Percentiles rank a stretch among this genome's conserved stretches.
phyloP scores from a whole-genome alignment of 345 rosid species.

The Lagerstroemia speciosa region DNA sequence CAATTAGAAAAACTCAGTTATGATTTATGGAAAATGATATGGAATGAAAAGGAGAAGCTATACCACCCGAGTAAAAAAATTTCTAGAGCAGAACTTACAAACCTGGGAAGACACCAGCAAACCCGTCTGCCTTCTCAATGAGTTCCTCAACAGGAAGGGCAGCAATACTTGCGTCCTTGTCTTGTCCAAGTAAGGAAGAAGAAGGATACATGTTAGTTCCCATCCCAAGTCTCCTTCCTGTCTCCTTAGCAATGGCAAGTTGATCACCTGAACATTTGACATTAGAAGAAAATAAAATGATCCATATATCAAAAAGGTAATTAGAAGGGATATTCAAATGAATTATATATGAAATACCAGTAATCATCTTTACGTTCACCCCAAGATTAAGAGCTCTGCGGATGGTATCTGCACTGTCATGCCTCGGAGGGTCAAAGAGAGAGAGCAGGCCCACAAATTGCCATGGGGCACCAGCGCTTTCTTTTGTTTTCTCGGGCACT shows the following conservation, averaged over 20 bases:
- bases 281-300: background rate
- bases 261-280: slow-evolving; percentile 37
- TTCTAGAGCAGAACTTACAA: background rate
- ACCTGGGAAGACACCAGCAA: slow-evolving; percentile 98
- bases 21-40: background rate
- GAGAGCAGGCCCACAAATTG: slow-evolving; percentile 29
- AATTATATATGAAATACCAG: slow-evolving; percentile 17
- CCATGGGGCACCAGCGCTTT: slow-evolving; percentile 29
- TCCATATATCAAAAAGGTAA: background rate
- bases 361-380: slow-evolving; percentile 51
- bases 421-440: slow-evolving; percentile 43
- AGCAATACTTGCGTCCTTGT: slow-evolving; percentile 55
- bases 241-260: slow-evolving; percentile 87
- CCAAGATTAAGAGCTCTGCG: slow-evolving; percentile 44
- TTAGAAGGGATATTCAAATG: background rate
- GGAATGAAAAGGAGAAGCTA: background rate
- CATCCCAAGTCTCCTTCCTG: slow-evolving; percentile 93
- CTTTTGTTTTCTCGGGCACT: slow-evolving; percentile 30
- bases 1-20: background rate
- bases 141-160: slow-evolving; percentile 72
- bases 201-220: slow-evolving; percentile 97
- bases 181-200: slow-evolving; percentile 63
- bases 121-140: slow-evolving; percentile 90
- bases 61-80: background rate
- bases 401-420: slow-evolving; percentile 48